Evolutionary conservation across 768 basidiomycete genomes (phyloP), one percentile per base, ranked within the genome.

Genomic region (Leccinum subtestaceum): DNA sequence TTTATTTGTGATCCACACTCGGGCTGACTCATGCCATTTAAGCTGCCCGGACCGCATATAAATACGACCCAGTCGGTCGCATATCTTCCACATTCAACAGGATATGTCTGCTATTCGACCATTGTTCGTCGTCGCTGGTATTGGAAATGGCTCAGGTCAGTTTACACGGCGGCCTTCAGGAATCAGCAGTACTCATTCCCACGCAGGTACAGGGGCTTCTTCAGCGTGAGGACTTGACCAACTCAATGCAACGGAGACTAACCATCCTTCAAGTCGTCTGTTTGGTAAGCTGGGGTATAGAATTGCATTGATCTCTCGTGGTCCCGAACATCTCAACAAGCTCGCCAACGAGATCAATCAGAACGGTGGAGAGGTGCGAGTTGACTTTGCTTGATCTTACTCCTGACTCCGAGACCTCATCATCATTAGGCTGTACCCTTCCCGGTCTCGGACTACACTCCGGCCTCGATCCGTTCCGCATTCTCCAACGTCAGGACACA

Each of bases 261-360:
- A 62, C 15, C 29, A 10, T 2, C 52, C 13, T 17, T 60, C 9
- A 63, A 87, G 87, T 17, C 85, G 83, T 31, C 62, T 82, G 15
- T 87, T 88, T 60, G 78, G 83, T 6, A 82, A 82, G 65, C 72
- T 81, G 31, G 88, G 88, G 0, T 90, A 88, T 66, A 81, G 77
- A 46, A 79, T 89, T 32, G 89, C 88, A 1, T 73, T 91, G 47
- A 76, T 90, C 38, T 85, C 87, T 12, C 78, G 87, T 50, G 81
- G 84, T 13, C 66, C 76, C 2, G 80, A 81, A 17, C 67, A 79
- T 21, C 76, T 89, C n/a, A 72, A 81, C 49, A 75, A 73, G 27
- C 71, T 88, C 5, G 81, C 85, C 11, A 70, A 77, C 15, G 82
- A 85, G 58, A 79, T 91, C 47, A 85, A 79, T 53, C 61, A 72